phyloP scores from a whole-genome alignment of 2,329 filamentous ascomycete species.

The Aspergillus felis region DNA sequence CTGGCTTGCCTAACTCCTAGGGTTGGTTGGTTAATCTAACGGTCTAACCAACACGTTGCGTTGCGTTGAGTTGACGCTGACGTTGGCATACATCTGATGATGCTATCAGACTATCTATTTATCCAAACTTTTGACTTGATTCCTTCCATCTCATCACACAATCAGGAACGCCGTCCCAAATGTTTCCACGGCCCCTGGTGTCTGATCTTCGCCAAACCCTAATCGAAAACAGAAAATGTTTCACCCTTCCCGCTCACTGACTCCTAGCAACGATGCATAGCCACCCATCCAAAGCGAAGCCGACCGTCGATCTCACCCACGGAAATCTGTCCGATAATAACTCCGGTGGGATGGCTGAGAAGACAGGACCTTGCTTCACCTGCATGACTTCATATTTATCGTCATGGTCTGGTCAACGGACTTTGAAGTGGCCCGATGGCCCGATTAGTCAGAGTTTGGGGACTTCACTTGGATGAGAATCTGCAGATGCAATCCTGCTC shows the following conservation, averaged over 20 bases:
- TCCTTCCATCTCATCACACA: not conserved
- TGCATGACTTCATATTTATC: not conserved
- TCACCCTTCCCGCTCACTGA: constrained; percentile 3
- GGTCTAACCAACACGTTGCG: not conserved
- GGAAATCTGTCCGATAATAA: not conserved
- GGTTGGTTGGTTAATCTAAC: not conserved
- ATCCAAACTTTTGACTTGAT: not conserved
- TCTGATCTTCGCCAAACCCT: not conserved
- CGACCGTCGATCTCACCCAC: not conserved
- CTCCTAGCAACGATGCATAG: not conserved
- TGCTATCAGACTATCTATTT: not conserved
- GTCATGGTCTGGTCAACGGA: not conserved
- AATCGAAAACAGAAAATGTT: constrained; percentile 9
- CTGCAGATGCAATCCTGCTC: not conserved
- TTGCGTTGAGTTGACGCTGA: not conserved
- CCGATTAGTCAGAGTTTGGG: not conserved
- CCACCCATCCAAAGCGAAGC: not conserved
- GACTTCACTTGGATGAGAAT: not conserved
- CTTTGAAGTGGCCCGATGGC: not conserved
- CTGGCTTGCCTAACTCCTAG: not conserved
- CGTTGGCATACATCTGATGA: not conserved
- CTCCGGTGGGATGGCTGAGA: too few species aligned
- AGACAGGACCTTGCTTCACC: not conserved
- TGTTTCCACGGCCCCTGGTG: not conserved
- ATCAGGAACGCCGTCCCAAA: not conserved